Evolutionary conservation across 1,284 basidiomycete species (phyloP).

Genomic region (Cutaneotrichosporon curvatum): DNA sequence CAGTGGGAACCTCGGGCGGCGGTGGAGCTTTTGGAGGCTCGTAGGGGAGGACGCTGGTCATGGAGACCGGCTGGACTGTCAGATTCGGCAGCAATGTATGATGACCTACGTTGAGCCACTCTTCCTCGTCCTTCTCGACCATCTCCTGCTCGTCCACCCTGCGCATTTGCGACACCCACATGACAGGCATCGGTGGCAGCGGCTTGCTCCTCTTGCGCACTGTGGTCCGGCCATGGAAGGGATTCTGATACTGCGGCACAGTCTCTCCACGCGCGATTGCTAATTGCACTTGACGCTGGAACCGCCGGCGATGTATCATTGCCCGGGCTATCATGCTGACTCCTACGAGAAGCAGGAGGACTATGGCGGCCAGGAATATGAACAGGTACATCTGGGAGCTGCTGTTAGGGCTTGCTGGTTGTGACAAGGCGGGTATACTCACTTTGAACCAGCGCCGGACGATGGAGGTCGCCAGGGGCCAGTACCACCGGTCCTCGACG

Average conservation of each 20-base stretch:
- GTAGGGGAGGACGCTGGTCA: too few species aligned
- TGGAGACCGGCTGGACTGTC: too few species aligned
- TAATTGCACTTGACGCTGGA: conserved; percentile 30
- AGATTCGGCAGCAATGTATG: too few species aligned
- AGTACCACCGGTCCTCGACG: too few species aligned
- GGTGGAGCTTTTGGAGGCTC: too few species aligned
- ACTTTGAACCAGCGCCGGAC: too few species aligned
- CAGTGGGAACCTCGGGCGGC: too few species aligned
- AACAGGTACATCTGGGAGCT: conserved; percentile 41
- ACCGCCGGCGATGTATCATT: conserved; percentile 34
- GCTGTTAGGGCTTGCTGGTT: neutral
- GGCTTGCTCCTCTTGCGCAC: conserved; percentile 20
- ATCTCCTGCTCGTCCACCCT: conserved; percentile 12
- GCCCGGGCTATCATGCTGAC: conserved; percentile 37
- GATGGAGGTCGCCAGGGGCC: too few species aligned
- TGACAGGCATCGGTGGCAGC: conserved; percentile 32
- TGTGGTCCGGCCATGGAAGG: conserved; percentile 1
- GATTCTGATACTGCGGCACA: conserved; percentile 22
- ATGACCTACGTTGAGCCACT: too few species aligned
- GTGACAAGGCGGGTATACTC: too few species aligned
- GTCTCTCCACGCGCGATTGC: conserved; percentile 36
- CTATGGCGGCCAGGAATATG: conserved; percentile 43
- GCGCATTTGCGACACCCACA: conserved; percentile 39
- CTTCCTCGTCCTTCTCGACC: neutral
- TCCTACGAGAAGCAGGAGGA: conserved; percentile 37